Conservation (phyloP, 768 basidiomycete genomes). For the Tricholoma sp. region DNA sequence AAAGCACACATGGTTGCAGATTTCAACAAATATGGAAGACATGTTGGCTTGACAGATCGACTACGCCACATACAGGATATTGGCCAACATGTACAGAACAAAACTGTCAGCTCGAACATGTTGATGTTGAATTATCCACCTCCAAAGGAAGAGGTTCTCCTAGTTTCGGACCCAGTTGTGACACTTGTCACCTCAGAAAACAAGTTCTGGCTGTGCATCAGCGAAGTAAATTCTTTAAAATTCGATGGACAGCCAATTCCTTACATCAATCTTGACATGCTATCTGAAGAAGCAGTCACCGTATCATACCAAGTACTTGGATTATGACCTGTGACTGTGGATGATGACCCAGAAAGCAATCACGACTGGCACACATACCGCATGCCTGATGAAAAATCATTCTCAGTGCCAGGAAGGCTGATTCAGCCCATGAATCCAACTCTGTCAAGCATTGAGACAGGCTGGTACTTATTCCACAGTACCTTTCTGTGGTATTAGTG, state of each 20-base stretch:
- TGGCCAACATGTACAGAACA: not conserved
- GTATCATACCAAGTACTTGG: constrained; percentile 21
- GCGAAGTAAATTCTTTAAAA: constrained; percentile 20
- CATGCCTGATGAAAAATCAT: not conserved
- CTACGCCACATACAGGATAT: not conserved
- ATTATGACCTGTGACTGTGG: constrained; percentile 12
- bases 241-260: constrained; percentile 14
- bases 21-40: not conserved
- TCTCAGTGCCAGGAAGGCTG: no score
- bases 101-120: no score
- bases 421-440: no score
- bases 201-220: constrained; percentile 23
- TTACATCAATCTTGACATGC: not conserved
- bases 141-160: not conserved
- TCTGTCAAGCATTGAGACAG: no score
- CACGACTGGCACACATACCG: constrained; percentile 24
- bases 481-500: no score
- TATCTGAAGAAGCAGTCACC: constrained; percentile 5
- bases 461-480: no score
- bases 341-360: constrained; percentile 13
- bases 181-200: constrained; percentile 18
- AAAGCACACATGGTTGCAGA: not conserved
- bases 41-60: not conserved
- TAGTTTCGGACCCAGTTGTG: constrained; percentile 20
- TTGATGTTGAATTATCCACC: no score